Evolutionary conservation across 805 yeast genomes (phyloP), one percentile per base, ranked within the genome.

Genomic region (Aciculoconidium aculeatum): DNA sequence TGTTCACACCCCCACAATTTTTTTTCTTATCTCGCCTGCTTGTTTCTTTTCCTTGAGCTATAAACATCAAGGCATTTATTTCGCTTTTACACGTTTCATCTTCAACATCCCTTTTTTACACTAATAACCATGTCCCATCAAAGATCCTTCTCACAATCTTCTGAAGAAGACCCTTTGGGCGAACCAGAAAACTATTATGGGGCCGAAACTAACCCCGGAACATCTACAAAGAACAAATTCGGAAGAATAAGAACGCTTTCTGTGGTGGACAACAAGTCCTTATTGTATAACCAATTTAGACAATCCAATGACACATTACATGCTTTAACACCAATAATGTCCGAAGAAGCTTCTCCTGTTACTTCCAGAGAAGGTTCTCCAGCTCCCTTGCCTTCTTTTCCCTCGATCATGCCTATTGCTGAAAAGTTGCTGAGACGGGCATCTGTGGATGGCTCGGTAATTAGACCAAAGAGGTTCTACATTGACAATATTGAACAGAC

Each of bases 401-500:
- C 53, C 3, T 49, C 58, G 8, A 56, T 58, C 28, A 44, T 55
- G n/a, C 62, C 62, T 2, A 28, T 56, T 7, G 48, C 53, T 26
- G n/a, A n/a, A n/a, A n/a, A n/a, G n/a, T n/a, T n/a, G n/a, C 17
- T 41, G 21, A 47, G 65, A 33, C 36, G 67, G 30, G 44, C 53
- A 6, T 58, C 65, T 2, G 38, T 54, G 31, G 67, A 60, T 31
- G 61, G 51, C 16, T 21, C 51, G 4, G 23, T 37, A 17, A 25
- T 37, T 22, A 42, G 40, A 28, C 61, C 72, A 4, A 66, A 69
- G 40, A 62, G 70, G 47, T 84, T 82, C 48, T 75, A 80, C 47
- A 82, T 87, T 36, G 67, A 72, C 40, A 81, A 86, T 51, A 83
- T 88, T 15, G 81, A 84, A 44, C 55, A 69, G 17, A 84, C 95